Conservation (phyloP, 495 filamentous ascomycete genomes). For the Xylaria castorea region DNA sequence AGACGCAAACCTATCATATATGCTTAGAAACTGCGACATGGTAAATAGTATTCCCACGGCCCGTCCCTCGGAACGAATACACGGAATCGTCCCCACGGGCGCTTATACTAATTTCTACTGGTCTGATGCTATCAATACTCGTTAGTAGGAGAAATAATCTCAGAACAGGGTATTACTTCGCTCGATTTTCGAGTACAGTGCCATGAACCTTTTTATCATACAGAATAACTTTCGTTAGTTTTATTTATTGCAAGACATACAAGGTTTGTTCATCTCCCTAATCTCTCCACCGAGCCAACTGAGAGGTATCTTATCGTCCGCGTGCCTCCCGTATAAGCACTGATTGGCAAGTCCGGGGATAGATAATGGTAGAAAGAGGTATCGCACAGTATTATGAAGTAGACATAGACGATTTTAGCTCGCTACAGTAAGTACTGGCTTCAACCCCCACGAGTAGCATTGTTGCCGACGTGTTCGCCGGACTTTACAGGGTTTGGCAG, state of each 20-base stretch:
- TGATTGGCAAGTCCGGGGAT: neutral
- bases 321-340: neutral
- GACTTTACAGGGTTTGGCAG: conserved; percentile 2
- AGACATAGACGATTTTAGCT: conserved; percentile 1
- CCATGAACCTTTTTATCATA: neutral
- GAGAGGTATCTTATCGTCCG: neutral
- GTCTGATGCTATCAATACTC: neutral
- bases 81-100: neutral
- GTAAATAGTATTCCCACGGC: neutral
- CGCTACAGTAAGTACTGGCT: neutral
- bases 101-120: neutral
- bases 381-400: neutral
- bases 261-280: neutral
- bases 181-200: neutral
- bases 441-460: conserved; percentile 4
- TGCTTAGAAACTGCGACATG: neutral
- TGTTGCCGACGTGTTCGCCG: conserved; percentile 12
- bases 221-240: neutral
- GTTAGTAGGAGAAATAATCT: neutral
- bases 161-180: neutral
- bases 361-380: neutral
- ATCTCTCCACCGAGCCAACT: neutral
- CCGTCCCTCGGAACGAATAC: conserved; percentile 6
- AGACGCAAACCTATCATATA: neutral
- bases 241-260: neutral